Evolutionary conservation across 202 grass and related monocot species (phyloP).

Genomic region (Sporobolus alterniflorus): DNA sequence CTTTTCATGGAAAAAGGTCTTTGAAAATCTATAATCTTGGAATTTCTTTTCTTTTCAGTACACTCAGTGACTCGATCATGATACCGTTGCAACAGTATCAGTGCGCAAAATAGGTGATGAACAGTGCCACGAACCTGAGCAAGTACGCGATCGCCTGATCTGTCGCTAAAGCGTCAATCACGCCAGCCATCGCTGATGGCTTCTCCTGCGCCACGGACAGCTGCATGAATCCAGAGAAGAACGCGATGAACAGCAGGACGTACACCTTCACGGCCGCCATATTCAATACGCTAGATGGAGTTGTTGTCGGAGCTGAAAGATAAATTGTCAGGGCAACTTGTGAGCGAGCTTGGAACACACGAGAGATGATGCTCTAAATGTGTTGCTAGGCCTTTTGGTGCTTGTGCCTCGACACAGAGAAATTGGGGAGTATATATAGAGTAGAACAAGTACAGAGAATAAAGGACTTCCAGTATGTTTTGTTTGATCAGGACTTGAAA

Average conservation of each 20-base stretch:
- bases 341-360: background rate
- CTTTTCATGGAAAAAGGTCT: no score
- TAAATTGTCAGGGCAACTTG: background rate
- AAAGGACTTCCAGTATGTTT: background rate
- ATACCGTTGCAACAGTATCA: background rate
- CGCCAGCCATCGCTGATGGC: background rate
- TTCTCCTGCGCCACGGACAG: background rate
- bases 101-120: slow-evolving; percentile 28
- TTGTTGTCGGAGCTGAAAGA: background rate
- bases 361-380: background rate
- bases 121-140: slow-evolving; percentile 16
- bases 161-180: background rate
- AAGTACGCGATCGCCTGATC: slow-evolving; percentile 16
- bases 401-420: background rate
- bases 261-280: background rate
- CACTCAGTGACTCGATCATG: no score
- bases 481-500: background rate
- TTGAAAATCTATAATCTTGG: no score
- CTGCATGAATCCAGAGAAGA: background rate
- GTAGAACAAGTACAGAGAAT: background rate
- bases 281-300: background rate
- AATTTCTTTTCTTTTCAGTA: no score
- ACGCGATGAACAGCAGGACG: background rate
- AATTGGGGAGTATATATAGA: background rate
- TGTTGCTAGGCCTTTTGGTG: background rate